A percentile compares a stretch with the other conserved stretches of the same genome.
These are phyloP conservation scores for Orobanche coerulescens DNA, from an alignment of 257 asterid genomes.

Conservation along the genomic window DNA sequence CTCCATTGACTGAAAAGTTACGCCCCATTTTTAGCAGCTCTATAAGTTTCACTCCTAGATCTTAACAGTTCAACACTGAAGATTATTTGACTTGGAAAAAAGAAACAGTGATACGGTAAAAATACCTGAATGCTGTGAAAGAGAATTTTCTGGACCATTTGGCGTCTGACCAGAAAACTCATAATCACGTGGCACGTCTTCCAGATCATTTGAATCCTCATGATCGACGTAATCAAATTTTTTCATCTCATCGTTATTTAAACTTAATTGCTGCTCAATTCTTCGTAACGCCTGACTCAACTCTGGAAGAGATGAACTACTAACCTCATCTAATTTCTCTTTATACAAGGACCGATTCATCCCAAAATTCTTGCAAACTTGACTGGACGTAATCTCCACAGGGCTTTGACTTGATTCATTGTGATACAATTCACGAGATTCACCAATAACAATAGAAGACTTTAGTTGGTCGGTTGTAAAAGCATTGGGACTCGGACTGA, in stretches of 20 bases:
- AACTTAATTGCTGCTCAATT: constrained; percentile 69
- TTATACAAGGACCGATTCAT: constrained; percentile 23
- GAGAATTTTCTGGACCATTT: constrained; percentile 33
- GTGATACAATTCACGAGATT: constrained; percentile 42
- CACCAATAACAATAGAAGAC: constrained; percentile 41
- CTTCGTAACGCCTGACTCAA: constrained; percentile 54
- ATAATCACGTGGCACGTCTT: constrained; percentile 33
- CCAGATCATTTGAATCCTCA: constrained; percentile 40
- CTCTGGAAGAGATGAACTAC: constrained; percentile 41
- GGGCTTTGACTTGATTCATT: constrained; percentile 56
- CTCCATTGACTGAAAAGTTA: constrained; percentile 40
- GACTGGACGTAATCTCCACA: constrained; percentile 55
- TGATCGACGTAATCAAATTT: constrained; percentile 33
- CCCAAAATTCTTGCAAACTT: constrained; percentile 21
- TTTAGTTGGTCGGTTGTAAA: constrained; percentile 41
- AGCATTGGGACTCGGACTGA: constrained; percentile 48
- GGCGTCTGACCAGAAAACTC: constrained; percentile 35
- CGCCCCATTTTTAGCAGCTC: constrained; percentile 26
- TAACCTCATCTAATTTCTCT: constrained; percentile 38
- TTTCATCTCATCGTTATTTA: constrained; percentile 53
- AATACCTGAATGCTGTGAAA: constrained; percentile 36
- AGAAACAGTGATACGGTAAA: constrained; percentile 10
- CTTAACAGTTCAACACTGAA: background rate
- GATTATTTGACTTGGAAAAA: constrained; percentile 8
- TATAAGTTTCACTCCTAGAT: constrained; percentile 6